Percentiles rank a stretch among this genome's conserved stretches.
Conservation (phyloP, 192 early-diverging fungal species). For the Geranomyces michiganensis region DNA sequence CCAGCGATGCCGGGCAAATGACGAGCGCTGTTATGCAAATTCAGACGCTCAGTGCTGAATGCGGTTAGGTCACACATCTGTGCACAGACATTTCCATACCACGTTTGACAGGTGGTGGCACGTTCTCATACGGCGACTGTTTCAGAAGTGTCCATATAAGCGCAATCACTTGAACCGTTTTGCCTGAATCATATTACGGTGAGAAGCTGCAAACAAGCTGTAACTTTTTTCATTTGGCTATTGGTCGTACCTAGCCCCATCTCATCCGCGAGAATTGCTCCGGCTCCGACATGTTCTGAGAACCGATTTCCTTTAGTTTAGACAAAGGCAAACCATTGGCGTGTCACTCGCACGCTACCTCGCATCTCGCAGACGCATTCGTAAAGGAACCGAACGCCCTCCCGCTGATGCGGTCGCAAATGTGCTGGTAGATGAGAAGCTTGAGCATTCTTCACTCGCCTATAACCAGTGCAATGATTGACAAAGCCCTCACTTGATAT, state of each 20-base stretch:
- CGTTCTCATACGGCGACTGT: slow-evolving; percentile 20
- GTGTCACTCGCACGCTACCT: slow-evolving; percentile 13
- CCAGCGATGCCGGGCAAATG: slow-evolving; percentile 54
- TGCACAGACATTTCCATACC: background rate
- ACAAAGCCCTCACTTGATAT: slow-evolving; percentile 22
- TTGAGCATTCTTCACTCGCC: background rate
- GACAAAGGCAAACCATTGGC: background rate
- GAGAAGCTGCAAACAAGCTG: background rate
- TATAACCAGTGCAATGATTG: background rate
- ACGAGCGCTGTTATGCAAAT: slow-evolving; percentile 37
- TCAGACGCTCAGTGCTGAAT: background rate
- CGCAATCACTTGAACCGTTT: slow-evolving; percentile 55
- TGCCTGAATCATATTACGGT: slow-evolving; percentile 38
- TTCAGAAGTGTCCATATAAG: slow-evolving; percentile 53
- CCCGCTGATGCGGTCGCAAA: slow-evolving; percentile 51
- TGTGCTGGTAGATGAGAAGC: slow-evolving; percentile 19
- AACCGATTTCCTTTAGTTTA: background rate
- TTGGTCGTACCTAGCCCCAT: slow-evolving; percentile 39
- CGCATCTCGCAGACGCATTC: slow-evolving; percentile 54
- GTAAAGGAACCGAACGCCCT: slow-evolving; percentile 57
- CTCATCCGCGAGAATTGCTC: slow-evolving; percentile 59
- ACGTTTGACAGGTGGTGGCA: slow-evolving; percentile 21
- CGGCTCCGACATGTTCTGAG: slow-evolving; percentile 45
- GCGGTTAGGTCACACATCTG: slow-evolving; percentile 2
- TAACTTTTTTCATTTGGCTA: too few species aligned